Evolutionary conservation across 495 filamentous ascomycete species (phyloP).

Genomic region (Penicillium canariense): DNA sequence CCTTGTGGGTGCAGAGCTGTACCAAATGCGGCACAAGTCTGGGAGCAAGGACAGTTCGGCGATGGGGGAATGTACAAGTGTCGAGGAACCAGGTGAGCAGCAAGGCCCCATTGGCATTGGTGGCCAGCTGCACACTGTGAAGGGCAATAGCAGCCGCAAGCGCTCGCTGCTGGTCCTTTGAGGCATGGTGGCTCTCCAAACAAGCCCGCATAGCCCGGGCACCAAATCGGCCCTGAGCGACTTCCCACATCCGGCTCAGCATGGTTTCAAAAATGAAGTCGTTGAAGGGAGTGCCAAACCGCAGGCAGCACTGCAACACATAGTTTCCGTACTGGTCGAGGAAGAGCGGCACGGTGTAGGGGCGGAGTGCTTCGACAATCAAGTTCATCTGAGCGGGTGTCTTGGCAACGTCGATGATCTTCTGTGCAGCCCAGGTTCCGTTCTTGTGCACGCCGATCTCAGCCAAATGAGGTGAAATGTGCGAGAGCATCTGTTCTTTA

Average conservation of each 20-base stretch:
- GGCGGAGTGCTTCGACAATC: conserved; percentile 78
- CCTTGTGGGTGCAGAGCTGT: conserved; percentile 97
- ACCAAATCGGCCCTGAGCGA: conserved; percentile 90
- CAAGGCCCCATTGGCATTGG: conserved; percentile 92
- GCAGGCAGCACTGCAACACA: conserved; percentile 91
- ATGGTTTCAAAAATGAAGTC: conserved; percentile 98
- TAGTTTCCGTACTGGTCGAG: conserved; percentile 98
- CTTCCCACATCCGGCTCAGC: conserved; percentile 92
- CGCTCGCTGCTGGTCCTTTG: conserved; percentile 93
- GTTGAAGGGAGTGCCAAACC: conserved; percentile 84
- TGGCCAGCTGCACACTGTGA: conserved; percentile 94
- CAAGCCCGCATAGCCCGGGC: conserved; percentile 96
- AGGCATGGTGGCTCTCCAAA: conserved; percentile 91
- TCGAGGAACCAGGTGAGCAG: conserved; percentile 97
- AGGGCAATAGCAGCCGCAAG: conserved; percentile 91
- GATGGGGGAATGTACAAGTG: conserved; percentile 91
- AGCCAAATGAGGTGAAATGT: conserved; percentile 87
- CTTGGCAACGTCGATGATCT: conserved; percentile 95
- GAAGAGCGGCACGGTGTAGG: conserved; percentile 87
- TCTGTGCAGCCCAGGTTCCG: conserved; percentile 97
- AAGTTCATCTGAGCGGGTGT: conserved; percentile 77
- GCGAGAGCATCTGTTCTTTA: conserved; percentile 84
- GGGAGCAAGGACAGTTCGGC: conserved; percentile 88
- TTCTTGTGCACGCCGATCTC: conserved; percentile 99
- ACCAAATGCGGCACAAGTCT: conserved; percentile 94